Evolutionary conservation across 176 grass and related monocot species (phyloP).

Genomic region (Oryza glumipatula): DNA sequence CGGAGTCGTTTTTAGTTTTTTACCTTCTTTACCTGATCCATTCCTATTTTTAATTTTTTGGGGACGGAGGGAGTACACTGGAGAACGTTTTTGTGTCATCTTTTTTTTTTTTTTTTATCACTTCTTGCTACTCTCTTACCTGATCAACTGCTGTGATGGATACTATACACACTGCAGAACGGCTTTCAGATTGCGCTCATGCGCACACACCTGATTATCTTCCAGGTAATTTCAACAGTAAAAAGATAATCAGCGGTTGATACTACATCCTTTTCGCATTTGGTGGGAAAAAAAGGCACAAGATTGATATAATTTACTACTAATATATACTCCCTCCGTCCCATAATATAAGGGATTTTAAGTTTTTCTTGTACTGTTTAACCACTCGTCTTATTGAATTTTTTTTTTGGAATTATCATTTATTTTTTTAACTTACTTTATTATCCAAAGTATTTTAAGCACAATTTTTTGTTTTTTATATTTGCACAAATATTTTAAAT

Average conservation of each 20-base stretch:
- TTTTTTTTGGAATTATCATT: too few relatives aligned
- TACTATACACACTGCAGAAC: neutral
- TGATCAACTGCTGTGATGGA: neutral
- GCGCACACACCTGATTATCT: neutral
- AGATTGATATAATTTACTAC: neutral
- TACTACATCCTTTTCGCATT: neutral
- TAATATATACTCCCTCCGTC: neutral
- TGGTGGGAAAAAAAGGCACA: neutral
- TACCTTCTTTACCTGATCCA: too few relatives aligned
- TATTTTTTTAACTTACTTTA: too few relatives aligned
- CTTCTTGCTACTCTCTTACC: neutral
- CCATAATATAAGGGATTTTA: too few relatives aligned
- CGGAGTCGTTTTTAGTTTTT: conserved; percentile 38
- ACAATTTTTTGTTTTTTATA: too few relatives aligned
- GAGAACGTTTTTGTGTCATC: neutral
- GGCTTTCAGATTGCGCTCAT: neutral
- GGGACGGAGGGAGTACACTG: too few relatives aligned
- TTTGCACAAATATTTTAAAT: too few relatives aligned
- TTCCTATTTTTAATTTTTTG: too few relatives aligned
- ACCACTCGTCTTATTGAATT: too few relatives aligned
- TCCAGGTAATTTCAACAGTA: neutral
- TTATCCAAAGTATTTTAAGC: too few relatives aligned
- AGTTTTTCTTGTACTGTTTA: too few relatives aligned
- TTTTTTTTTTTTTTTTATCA: too few relatives aligned
- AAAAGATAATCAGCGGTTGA: neutral